Base-by-base conservation (phyloP, 306 rosid genomes). In the Cucurbita maxima region DNA sequence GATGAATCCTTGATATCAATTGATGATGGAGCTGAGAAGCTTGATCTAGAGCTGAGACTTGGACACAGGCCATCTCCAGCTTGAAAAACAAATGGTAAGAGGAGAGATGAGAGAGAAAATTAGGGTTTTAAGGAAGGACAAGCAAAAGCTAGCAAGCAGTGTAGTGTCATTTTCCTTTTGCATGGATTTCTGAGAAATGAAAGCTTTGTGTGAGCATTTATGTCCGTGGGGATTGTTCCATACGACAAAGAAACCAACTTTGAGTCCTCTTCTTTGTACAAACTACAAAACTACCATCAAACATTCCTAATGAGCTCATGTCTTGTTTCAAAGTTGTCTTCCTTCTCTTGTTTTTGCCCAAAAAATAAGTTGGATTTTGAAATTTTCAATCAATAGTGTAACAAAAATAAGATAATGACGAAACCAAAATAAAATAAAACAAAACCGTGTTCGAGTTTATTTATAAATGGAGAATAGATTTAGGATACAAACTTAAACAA, bases 41-140 rank as follows among this genome's bases (percentile, higher is more conserved):
- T 93, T 81, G 97, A 93, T 86, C 85, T 93, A 59, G 98, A 93
- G 91, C 97, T 93, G 30, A 86, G 97, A 40, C 84, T 93, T 0
- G 97, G 98, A 6, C 83, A 86, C 16, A 79, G 88, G 69, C 88
- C 89, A 69, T 48, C 57, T 57, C 51, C 79, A 45, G 9, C 76
- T 48, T 69, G 58, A 48, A 15, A 69, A 69, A 20, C 40, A 14
- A 63, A 18, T 41, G 25, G 51, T 43, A 37, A 38, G 70, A 44
- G 43, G 34, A 63, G 71, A 64, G 52, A 43, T 63, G 37, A 67
- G 72, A 45, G 53, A 45, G 68, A 58, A 58, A 77, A 74, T 83
- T 83, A 82, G 88, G 80, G 83, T 83, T 80, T 79, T 75, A 70
- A 76, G 79, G 25, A 76, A 82, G 76, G 58, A 69, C 79, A 79